phyloP scores from a whole-genome alignment of 106 monocot genomes.

The Dioscorea alata region DNA sequence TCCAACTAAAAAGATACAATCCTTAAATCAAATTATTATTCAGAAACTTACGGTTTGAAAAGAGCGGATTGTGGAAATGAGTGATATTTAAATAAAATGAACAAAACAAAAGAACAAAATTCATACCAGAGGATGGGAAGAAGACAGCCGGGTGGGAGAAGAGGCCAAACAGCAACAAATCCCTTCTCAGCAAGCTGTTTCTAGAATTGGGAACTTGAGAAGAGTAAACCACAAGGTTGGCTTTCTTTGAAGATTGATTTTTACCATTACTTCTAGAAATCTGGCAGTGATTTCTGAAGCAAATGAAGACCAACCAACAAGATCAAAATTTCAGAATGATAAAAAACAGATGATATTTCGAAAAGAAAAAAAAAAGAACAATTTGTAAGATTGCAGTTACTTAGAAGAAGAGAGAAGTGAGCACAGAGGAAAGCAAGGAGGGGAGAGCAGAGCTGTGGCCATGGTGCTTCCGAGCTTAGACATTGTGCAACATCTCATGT shows the following conservation, averaged over 20 bases:
- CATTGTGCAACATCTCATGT: no score
- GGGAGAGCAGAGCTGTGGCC: constrained; percentile 41
- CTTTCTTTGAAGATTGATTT: background rate
- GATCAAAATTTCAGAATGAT: background rate
- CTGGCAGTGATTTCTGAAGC: background rate
- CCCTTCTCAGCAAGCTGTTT: constrained; percentile 29
- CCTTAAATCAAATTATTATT: background rate
- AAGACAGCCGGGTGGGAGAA: constrained; percentile 28
- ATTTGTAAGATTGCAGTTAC: background rate
- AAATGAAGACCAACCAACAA: background rate
- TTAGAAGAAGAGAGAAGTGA: background rate
- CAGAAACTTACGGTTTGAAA: background rate
- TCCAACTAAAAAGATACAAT: background rate
- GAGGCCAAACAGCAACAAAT: constrained; percentile 32
- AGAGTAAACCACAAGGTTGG: constrained; percentile 1
- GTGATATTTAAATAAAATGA: background rate
- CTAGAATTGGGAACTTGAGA: constrained; percentile 2
- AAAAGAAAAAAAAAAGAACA: background rate
- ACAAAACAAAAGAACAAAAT: no score
- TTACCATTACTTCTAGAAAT: background rate
- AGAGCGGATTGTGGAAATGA: background rate
- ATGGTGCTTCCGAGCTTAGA: background rate
- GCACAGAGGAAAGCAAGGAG: constrained; percentile 16
- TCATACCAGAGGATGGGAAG: constrained; percentile 34
- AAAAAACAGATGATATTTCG: background rate